A percentile compares a stretch with the other conserved stretches of the same genome.
Evolutionary conservation across 352 stramenopile genomes (phyloP).

Genomic region (Phytophthora brassicae): DNA sequence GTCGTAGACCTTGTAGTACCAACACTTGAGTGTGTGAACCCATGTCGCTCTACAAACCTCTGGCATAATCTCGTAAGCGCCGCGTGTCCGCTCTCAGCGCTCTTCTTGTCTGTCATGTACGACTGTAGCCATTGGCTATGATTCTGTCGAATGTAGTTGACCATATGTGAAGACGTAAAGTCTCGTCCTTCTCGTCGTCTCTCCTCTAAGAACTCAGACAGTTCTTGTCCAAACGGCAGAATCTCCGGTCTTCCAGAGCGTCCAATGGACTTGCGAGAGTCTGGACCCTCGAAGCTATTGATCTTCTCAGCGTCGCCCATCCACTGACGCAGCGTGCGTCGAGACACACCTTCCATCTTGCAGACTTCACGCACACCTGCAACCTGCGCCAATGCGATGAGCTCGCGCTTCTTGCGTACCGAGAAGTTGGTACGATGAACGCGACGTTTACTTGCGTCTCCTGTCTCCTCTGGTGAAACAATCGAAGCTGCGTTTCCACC

Average conservation of each 20-base stretch:
- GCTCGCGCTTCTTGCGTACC: constrained; percentile 48
- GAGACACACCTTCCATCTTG: constrained; percentile 37
- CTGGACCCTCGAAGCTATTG: constrained; percentile 38
- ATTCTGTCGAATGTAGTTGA: constrained; percentile 40
- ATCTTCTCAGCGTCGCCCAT: constrained; percentile 49
- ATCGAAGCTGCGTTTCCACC: constrained; percentile 6
- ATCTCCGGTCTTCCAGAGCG: constrained; percentile 43
- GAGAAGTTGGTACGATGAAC: constrained; percentile 40
- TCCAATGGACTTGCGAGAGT: constrained; percentile 46
- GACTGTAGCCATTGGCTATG: constrained; percentile 36
- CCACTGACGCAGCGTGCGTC: constrained; percentile 44
- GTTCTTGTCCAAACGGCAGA: constrained; percentile 35
- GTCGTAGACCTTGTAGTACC: not conserved
- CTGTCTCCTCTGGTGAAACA: constrained; percentile 12
- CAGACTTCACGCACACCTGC: constrained; percentile 43
- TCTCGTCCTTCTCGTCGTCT: constrained; percentile 25
- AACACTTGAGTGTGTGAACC: constrained; percentile 16
- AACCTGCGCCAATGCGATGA: constrained; percentile 39
- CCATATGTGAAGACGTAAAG: constrained; percentile 48
- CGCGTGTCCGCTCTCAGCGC: constrained; percentile 43
- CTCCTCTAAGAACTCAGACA: constrained; percentile 34
- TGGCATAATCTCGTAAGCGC: constrained; percentile 41
- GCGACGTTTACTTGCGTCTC: constrained; percentile 20
- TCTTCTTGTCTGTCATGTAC: constrained; percentile 46
- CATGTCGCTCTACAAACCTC: constrained; percentile 40